Conservation (phyloP, 2,329 filamentous ascomycete genomes). For the Ophiosphaerella narmari region DNA sequence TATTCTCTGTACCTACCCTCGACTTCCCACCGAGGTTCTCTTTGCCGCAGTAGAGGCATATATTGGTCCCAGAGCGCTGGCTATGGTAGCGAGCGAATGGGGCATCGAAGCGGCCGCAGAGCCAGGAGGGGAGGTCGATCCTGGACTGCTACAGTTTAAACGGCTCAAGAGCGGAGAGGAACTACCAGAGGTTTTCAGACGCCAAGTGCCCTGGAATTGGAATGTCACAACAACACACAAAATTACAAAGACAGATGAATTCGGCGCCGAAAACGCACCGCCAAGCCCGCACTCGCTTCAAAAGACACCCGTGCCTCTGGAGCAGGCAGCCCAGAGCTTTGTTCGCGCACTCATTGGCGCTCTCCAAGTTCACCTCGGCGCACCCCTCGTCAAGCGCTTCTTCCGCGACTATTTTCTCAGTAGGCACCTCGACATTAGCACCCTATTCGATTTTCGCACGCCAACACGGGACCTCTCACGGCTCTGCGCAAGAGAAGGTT, state of each 20-base stretch:
- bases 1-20: constrained; percentile 86
- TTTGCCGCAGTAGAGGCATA: constrained; percentile 87
- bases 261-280: constrained; percentile 66
- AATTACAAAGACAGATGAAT: constrained; percentile 81
- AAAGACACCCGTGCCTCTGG: constrained; percentile 45
- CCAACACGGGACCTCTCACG: constrained; percentile 82
- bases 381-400: constrained; percentile 78
- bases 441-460: constrained; percentile 81
- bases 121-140: constrained; percentile 89
- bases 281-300: constrained; percentile 28
- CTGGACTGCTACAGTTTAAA: constrained; percentile 83
- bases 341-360: constrained; percentile 83
- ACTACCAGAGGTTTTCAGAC: constrained; percentile 28
- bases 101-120: constrained; percentile 86
- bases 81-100: constrained; percentile 80
- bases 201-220: constrained; percentile 42
- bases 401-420: constrained; percentile 82
- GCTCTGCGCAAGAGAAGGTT: constrained; percentile 86
- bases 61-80: constrained; percentile 74
- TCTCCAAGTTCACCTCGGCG: constrained; percentile 83
- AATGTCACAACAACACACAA: constrained; percentile 62
- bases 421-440: constrained; percentile 74
- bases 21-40: constrained; percentile 84
- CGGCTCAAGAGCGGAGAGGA: constrained; percentile 43
- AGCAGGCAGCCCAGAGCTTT: constrained; percentile 72